A percentile compares a stretch with the other conserved stretches of the same genome.
phyloP scores from a whole-genome alignment of 1,284 basidiomycete species.

The Chalciporus sp. region DNA sequence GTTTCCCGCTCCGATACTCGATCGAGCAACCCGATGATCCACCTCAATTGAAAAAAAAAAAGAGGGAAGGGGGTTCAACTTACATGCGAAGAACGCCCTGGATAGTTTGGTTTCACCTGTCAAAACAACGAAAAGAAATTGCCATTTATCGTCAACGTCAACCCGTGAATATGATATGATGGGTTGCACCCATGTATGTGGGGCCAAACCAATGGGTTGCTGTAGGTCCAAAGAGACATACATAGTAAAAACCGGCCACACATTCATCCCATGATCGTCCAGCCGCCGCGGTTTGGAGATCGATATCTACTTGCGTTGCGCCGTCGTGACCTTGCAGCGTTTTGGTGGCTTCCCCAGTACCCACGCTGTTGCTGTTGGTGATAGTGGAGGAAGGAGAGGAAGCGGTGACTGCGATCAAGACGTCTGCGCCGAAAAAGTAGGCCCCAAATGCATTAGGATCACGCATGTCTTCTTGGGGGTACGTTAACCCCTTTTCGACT shows the following conservation, averaged over 20 bases:
- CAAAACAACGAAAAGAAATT: neutral
- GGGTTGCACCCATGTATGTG: neutral
- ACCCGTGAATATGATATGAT: no score
- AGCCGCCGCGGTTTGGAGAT: slow-evolving; percentile 47
- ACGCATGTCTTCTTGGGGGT: slow-evolving; percentile 77
- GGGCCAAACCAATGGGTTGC: slow-evolving; percentile 14
- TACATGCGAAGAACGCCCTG: slow-evolving; percentile 90
- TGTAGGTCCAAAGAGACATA: slow-evolving; percentile 39
- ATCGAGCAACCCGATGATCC: slow-evolving; percentile 1
- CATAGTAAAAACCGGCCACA: slow-evolving; percentile 84
- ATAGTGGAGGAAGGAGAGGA: neutral
- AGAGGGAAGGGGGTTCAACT: slow-evolving; percentile 35
- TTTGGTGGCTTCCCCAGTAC: neutral
- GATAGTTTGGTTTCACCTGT: slow-evolving; percentile 89
- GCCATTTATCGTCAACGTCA: slow-evolving; percentile 7
- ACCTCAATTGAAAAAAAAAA: neutral
- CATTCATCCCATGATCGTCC: slow-evolving; percentile 66
- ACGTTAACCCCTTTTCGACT: slow-evolving; percentile 76
- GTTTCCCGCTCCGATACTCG: neutral
- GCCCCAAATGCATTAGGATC: slow-evolving; percentile 57
- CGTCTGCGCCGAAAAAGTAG: slow-evolving; percentile 79
- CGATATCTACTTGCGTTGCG: slow-evolving; percentile 34
- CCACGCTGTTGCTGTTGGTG: neutral
- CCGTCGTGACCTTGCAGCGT: slow-evolving; percentile 9
- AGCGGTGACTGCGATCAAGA: slow-evolving; percentile 70